Evolutionary conservation across 345 rosid genomes (phyloP), one percentile per base, ranked within the genome.

Genomic region (Clausena lansium): DNA sequence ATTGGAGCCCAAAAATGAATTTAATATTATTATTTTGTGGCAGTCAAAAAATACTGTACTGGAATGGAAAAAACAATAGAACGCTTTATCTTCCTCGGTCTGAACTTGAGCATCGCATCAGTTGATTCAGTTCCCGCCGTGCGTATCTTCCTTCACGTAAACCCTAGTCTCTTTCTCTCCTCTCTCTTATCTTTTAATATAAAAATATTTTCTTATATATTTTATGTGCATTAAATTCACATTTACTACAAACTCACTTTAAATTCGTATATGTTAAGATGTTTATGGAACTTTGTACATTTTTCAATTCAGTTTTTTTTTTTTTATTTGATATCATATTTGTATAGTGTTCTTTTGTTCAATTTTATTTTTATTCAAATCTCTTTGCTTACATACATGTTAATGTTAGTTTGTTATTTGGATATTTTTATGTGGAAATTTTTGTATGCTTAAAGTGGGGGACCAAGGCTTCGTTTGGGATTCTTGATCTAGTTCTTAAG

Each of bases 121-220:
- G 35, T 13, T 27, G 22, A 2, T 3, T 22, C 28, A 41, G 68
- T 63, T 62, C 70, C 78, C 50, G 62, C 78, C 50, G 62, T 63
- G 52, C 52, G n/a, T 7, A 1, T 24, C 71, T 65, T 33, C 19
- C 35, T 65, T 52, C 65, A 36, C 36, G 78, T 66, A 66, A 76
- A 27, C 78, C 77, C 78, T 76, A 66, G 20, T 33, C n/a, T 50
- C 33, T 64, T 61, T 47, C 59, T 63, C 28, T n/a, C 50, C 64
- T 35, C 52, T 38, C 39, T 28, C 35, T 32, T 24, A 24, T 38
- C 17, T 64, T 63, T 69, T 33, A 24, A 30, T 9, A 57, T 36
- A 25, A 25, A 30, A 32, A 50, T 11, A 32, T 75, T 19, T 45
- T 45, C 15, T 45, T 45, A 13, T 3, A 45, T 45, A 45, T 3